Base-by-base conservation (phyloP, 2,329 filamentous ascomycete genomes). In the Tympanopsis confertula region DNA sequence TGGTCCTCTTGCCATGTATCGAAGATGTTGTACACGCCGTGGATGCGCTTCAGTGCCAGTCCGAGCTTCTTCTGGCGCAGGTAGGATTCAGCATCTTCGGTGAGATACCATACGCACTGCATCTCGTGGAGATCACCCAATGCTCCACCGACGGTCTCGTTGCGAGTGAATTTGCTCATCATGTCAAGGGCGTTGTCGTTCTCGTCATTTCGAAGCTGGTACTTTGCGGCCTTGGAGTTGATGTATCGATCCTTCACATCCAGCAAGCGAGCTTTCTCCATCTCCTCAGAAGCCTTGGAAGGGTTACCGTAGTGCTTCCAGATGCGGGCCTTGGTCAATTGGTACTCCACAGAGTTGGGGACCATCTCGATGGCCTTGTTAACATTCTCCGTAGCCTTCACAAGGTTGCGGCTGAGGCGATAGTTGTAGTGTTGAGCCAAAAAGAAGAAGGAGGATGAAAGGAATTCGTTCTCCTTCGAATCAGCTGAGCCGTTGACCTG, bases 1-100 rank as follows among this genome's bases (percentile, higher is more conserved):
- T 98, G 91, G 50, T 98, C 91, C 56, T 98, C 93, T 54, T 94
- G 83, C 91, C 91, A 98, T 15, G 86, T 78, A 47, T 96, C 89
- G 51, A 98, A 98, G 46, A 98, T 93, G 59, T 85, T 86, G 56
- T 82, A 81, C 40, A 98, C 75, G 17, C 85, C 71, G 46, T 88
- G 85, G 59, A 95, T 89, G 36, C 93, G 78, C 67, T 98, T 98
- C 38, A 98, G 68, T 0, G 93, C 89, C 41, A 95, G 70, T 3
- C 82, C 86, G 35, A 84, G 65, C 49, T 94, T 87, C 45, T 80
- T 79, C 55, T 87, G 82, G 37, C 91, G 80, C 40, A 84, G 68
- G 56, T 88, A 87, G 3, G 89, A 79, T 62, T 95, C 85, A 39
- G 86, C 91, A 54, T 98, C 93, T 61, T 98, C 91, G 4, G 86